Conservation (phyloP, 805 yeast species). For the Candida chauliodis region DNA sequence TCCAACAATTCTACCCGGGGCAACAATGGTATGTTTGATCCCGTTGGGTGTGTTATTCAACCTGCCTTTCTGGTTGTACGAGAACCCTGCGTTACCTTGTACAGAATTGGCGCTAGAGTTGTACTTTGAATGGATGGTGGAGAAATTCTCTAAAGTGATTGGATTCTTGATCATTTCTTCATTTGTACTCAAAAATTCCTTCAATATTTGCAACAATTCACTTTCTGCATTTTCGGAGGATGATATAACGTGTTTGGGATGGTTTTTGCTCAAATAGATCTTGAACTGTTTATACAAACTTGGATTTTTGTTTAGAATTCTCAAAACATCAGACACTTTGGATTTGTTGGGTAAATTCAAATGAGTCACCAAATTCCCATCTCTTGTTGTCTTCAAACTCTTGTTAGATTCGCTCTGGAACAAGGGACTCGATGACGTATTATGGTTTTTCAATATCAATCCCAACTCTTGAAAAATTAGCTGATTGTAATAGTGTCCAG, state of each 20-base stretch:
- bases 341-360: conserved; percentile 30
- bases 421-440: conserved; percentile 36
- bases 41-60: conserved; percentile 72
- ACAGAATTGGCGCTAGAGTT: conserved; percentile 20
- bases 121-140: conserved; percentile 15
- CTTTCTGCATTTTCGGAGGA: conserved; percentile 13
- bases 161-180: conserved; percentile 19
- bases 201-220: conserved; percentile 25
- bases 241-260: conserved; percentile 38
- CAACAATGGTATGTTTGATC: conserved; percentile 47
- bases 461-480: conserved; percentile 68
- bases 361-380: conserved; percentile 27
- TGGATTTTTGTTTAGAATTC: conserved; percentile 39
- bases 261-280: conserved; percentile 48
- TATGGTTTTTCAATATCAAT: conserved; percentile 39
- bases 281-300: conserved; percentile 50
- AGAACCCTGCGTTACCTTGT: conserved; percentile 74
- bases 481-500: conserved; percentile 58
- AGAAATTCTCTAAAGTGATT: conserved; percentile 20
- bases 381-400: conserved; percentile 16
- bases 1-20: conserved; percentile 65
- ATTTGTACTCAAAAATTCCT: conserved; percentile 27
- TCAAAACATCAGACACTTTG: conserved; percentile 24
- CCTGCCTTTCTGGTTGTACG: conserved; percentile 67
- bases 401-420: conserved; percentile 32